phyloP scores from a whole-genome alignment of 176 grass and related monocot species.

The Oryza brachyantha region DNA sequence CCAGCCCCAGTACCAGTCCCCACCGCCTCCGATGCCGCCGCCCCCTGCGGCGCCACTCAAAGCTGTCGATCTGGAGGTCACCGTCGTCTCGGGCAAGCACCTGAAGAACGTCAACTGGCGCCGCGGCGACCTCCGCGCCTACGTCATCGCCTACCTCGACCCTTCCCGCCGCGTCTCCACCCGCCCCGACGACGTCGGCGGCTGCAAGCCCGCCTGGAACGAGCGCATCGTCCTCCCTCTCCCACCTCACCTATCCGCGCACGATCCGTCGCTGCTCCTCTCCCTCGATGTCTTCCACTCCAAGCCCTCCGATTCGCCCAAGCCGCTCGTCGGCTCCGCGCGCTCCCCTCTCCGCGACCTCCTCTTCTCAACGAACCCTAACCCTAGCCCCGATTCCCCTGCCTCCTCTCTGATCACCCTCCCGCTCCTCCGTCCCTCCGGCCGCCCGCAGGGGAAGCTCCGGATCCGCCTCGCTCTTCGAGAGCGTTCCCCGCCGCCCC shows the following conservation, averaged over 20 bases:
- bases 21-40: slow-evolving; percentile 21
- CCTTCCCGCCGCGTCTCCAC: slow-evolving; percentile 70
- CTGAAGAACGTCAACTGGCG: slow-evolving; percentile 99
- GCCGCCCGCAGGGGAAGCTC: slow-evolving; percentile 85
- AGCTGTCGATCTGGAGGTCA: slow-evolving; percentile 72
- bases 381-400: slow-evolving; percentile 42
- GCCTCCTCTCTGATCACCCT: slow-evolving; percentile 51
- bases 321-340: slow-evolving; percentile 83
- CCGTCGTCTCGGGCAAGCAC: slow-evolving; percentile 82
- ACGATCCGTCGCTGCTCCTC: slow-evolving; percentile 67
- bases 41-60: slow-evolving; percentile 27
- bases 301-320: slow-evolving; percentile 90
- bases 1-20: slow-evolving; percentile 41
- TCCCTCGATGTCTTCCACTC: slow-evolving; percentile 91
- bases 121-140: slow-evolving; percentile 80
- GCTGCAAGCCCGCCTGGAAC: slow-evolving; percentile 82
- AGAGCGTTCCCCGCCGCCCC: slow-evolving; percentile 55
- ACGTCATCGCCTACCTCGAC: slow-evolving; percentile 81
- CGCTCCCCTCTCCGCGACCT: slow-evolving; percentile 66
- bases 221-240: slow-evolving; percentile 73
- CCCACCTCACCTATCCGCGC: slow-evolving; percentile 53
- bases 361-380: slow-evolving; percentile 44
- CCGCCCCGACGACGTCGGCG: slow-evolving; percentile 74
- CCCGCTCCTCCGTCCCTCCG: slow-evolving; percentile 74
- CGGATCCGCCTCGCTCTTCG: slow-evolving; percentile 64